Percentiles rank a stretch among this genome's conserved stretches.
phyloP scores from a whole-genome alignment of 306 rosid species.

The Sophora flavescens region DNA sequence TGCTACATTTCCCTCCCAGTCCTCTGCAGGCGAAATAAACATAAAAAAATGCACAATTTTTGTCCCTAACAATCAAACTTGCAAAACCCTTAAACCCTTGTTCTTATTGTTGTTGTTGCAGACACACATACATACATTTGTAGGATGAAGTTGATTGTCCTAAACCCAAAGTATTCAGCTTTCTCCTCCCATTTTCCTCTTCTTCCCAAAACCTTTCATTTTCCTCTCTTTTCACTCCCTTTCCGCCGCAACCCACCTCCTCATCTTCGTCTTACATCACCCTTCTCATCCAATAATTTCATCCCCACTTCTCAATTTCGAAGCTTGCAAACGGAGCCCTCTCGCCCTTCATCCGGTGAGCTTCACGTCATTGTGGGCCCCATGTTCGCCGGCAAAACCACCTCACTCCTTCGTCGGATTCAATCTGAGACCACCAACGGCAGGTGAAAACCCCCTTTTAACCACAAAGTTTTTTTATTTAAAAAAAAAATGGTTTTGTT shows the following conservation, averaged over 20 bases:
- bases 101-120: background rate
- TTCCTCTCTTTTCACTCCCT: conserved; percentile 49
- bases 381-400: conserved; percentile 93
- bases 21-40: background rate
- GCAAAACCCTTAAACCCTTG: conserved; percentile 65
- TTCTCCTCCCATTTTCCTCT: conserved; percentile 46
- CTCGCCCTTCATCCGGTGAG: conserved; percentile 67
- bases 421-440: conserved; percentile 72
- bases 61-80: too few species aligned
- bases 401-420: conserved; percentile 81
- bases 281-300: conserved; percentile 38
- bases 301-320: conserved; percentile 48
- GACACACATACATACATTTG: background rate
- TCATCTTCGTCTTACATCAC: conserved; percentile 47
- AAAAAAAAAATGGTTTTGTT: background rate
- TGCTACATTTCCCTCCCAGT: too few species aligned
- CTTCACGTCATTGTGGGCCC: conserved; percentile 92
- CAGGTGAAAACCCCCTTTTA: conserved; percentile 57
- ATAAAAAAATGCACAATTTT: too few species aligned
- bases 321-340: conserved; percentile 47
- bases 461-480: background rate
- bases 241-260: conserved; percentile 36
- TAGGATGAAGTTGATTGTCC: conserved; percentile 69
- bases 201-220: conserved; percentile 48
- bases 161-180: conserved; percentile 60